A percentile compares a stretch with the other conserved stretches of the same genome.
These are phyloP conservation scores for Penicillium sp. DNA, from an alignment of 2,329 filamentous ascomycete genomes.

Conservation along the genomic window DNA sequence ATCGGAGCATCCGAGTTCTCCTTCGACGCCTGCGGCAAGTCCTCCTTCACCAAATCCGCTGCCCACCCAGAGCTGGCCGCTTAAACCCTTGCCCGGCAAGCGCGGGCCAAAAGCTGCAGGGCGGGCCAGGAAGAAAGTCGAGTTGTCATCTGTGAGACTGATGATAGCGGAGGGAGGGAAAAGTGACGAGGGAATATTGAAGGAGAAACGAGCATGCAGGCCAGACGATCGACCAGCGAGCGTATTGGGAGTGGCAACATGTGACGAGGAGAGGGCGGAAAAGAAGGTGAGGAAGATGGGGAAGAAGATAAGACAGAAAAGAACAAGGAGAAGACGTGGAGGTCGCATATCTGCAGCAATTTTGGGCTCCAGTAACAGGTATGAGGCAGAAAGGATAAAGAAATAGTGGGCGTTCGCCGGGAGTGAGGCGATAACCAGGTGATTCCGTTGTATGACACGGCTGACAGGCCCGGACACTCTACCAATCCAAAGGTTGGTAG, in stretches of 20 bases:
- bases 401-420: conserved; percentile 10
- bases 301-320: conserved; percentile 48
- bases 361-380: neutral
- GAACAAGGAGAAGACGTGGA: conserved; percentile 46
- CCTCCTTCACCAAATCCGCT: conserved; percentile 79
- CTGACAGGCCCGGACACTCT: conserved; percentile 18
- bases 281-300: conserved; percentile 49
- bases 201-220: conserved; percentile 63
- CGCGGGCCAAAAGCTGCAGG: conserved; percentile 89
- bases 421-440: conserved; percentile 13
- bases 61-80: conserved; percentile 89
- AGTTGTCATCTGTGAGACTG: conserved; percentile 95
- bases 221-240: conserved; percentile 44
- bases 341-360: conserved; percentile 43
- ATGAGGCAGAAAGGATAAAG: neutral
- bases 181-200: conserved; percentile 75
- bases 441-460: conserved; percentile 18
- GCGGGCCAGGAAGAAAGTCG: conserved; percentile 89
- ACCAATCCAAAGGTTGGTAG: conserved; percentile 36
- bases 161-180: conserved; percentile 96
- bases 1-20: conserved; percentile 93
- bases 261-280: conserved; percentile 43
- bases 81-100: conserved; percentile 72
- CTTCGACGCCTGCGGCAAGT: conserved; percentile 58
- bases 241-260: conserved; percentile 38